phyloP scores from a whole-genome alignment of 83 land plant genomes.

The Picea abies region DNA sequence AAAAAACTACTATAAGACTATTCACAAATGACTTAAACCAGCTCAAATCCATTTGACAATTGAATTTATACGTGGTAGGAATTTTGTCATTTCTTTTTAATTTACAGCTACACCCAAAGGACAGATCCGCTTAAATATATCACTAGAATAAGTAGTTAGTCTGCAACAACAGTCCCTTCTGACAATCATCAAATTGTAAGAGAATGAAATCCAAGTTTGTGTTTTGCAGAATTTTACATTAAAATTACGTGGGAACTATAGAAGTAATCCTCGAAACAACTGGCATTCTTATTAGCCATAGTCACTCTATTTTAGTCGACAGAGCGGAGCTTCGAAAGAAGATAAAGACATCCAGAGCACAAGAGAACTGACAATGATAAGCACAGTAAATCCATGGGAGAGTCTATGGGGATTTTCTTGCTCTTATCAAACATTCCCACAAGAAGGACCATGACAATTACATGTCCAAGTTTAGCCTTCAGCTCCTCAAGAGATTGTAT shows the following conservation, averaged over 20 bases:
- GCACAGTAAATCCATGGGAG: slow-evolving; percentile 35
- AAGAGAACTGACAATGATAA: slow-evolving; percentile 41
- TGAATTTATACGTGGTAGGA: no score
- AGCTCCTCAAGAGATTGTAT: slow-evolving; percentile 44
- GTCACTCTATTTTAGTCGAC: neutral
- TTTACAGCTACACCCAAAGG: no score
- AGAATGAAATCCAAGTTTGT: no score
- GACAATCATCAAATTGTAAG: no score
- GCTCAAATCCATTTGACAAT: no score
- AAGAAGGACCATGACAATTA: slow-evolving; percentile 47
- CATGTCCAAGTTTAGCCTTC: slow-evolving; percentile 50
- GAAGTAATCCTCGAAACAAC: neutral
- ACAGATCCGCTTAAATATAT: no score
- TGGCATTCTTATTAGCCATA: neutral
- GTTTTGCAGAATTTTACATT: no score
- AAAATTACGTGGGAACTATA: neutral
- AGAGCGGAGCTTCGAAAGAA: slow-evolving; percentile 36
- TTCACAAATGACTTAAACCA: no score
- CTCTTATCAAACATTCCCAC: slow-evolving; percentile 59
- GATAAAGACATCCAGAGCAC: slow-evolving; percentile 40
- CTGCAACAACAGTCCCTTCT: no score
- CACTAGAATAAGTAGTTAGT: no score
- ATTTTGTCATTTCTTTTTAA: no score
- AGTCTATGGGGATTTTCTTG: slow-evolving; percentile 41
- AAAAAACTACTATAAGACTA: no score